These are phyloP conservation scores for Phytophthora sp. DNA, from an alignment of 352 stramenopile species.

Conservation along the genomic window DNA sequence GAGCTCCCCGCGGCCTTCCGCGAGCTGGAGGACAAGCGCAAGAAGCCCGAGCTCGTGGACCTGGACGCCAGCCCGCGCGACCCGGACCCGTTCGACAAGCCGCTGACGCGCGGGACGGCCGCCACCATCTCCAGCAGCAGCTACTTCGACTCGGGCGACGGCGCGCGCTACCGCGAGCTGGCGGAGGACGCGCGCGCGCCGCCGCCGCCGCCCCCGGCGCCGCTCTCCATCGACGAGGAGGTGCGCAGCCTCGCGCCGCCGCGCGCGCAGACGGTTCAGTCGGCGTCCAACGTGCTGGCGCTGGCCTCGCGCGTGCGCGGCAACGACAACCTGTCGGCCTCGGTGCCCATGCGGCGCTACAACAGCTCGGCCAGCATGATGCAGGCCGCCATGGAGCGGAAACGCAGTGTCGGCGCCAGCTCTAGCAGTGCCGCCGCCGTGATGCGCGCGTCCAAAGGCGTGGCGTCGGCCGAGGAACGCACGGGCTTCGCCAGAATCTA, in stretches of 20 bases:
- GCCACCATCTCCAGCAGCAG: conserved; percentile 32
- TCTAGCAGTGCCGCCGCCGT: conserved; percentile 13
- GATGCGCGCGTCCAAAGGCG: conserved; percentile 21
- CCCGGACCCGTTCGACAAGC: conserved; percentile 18
- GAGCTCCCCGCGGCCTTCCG: conserved; percentile 14
- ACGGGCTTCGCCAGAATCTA: conserved; percentile 84
- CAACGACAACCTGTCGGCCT: conserved; percentile 22
- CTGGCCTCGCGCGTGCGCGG: conserved; percentile 18
- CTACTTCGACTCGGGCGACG: conserved; percentile 31
- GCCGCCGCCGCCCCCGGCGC: conserved; percentile 1
- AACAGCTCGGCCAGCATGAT: conserved; percentile 38
- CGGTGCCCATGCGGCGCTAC: conserved; percentile 34
- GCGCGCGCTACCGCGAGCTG: conserved; percentile 14
- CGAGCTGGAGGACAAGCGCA: conserved; percentile 25
- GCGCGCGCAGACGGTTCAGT: conserved; percentile 19
- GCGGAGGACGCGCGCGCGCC: conserved; percentile 9
- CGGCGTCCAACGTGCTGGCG: conserved; percentile 39
- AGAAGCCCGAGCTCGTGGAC: not conserved
- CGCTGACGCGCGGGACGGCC: conserved; percentile 9
- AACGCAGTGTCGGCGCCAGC: conserved; percentile 20
- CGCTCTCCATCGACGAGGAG: conserved; percentile 27
- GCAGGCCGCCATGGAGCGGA: conserved; percentile 28
- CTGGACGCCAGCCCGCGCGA: not conserved
- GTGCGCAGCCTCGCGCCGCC: not conserved
- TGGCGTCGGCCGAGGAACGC: conserved; percentile 63